Base-by-base conservation (phyloP, 2,329 filamentous ascomycete species). In the Xylaria sp. region DNA sequence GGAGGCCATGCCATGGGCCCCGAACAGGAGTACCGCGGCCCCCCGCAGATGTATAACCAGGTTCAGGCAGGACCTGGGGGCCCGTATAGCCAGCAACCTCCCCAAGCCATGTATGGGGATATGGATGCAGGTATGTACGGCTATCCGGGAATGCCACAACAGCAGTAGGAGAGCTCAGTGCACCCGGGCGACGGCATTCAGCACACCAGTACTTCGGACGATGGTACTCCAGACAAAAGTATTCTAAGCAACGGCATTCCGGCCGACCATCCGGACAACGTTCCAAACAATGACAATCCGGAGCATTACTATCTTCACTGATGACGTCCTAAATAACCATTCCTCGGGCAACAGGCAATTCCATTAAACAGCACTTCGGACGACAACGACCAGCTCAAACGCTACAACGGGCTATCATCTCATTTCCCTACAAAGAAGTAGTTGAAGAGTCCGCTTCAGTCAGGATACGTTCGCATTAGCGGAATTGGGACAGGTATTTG, bases 91-190 rank as follows among this genome's bases (percentile, higher is more conserved):
- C 91, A 94, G 67, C 83, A 89, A 42, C 88, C 90, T 63, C 84
- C 88, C 44, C 81, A 82, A 54, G 78, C 85, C 59, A 95, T 97
- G 82, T 96, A 92, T 68, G 82, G 87, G 51, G 87, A 89, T 52
- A 87, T 92, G 73, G 87, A 91, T n/a, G n/a, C n/a, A 59, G 86
- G 85, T 60, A 96, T 97, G 81, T 97, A 97, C 63, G 83, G 83
- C 38, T 96, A 95, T 71, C 82, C 87, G 13, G 77, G 86, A 58
- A 90, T 96, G 82, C 87, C 89, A 64, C 84, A 89, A 60, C 91
- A 95, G 72, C 90, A 92, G 54, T 69, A 69, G 62, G 48, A 58
- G 44, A 7, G 58, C 57, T 53, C 45, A 50, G 41, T 51, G 52
- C 51, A 57, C 3, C 29, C 11, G 40, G 20, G 18, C 39, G 16